These are phyloP conservation scores for Lathyrus oleraceus DNA, from an alignment of 306 rosid genomes.

Conservation along the genomic window DNA sequence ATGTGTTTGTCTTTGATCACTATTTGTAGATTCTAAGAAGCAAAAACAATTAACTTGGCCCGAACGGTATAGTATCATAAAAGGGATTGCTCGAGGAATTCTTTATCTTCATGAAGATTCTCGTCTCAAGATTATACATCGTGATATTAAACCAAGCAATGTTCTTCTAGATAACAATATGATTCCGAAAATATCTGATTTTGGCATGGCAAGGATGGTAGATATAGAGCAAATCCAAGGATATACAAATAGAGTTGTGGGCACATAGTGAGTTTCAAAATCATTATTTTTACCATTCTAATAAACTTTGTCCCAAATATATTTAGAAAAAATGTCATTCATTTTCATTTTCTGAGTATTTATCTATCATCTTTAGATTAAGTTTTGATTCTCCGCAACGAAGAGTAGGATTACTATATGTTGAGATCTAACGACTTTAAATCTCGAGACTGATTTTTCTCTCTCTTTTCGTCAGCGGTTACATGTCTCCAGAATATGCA, in stretches of 20 bases:
- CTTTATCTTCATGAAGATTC: constrained; percentile 78
- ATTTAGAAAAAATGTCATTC: neutral
- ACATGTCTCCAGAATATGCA: constrained; percentile 51
- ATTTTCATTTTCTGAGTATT: too few species aligned
- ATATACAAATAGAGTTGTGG: constrained; percentile 53
- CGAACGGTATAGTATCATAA: constrained; percentile 42
- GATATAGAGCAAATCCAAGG: constrained; percentile 47
- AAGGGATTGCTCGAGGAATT: constrained; percentile 61
- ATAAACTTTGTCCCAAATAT: neutral
- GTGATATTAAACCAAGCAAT: constrained; percentile 77
- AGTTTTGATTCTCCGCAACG: neutral
- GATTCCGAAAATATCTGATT: constrained; percentile 71
- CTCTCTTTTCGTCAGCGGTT: constrained; percentile 23
- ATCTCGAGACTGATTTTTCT: neutral
- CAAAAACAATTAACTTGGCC: constrained; percentile 50
- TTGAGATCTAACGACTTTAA: too few species aligned
- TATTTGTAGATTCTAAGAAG: constrained; percentile 34
- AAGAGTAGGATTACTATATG: neutral
- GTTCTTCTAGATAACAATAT: constrained; percentile 49
- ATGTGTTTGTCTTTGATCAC: neutral
- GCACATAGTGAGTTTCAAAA: constrained; percentile 60
- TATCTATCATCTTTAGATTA: neutral
- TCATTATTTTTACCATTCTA: neutral
- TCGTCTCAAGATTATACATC: constrained; percentile 60
- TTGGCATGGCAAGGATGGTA: constrained; percentile 71